Conservation (phyloP, 176 grass and related monocot species). For the Microstegium vimineum region DNA sequence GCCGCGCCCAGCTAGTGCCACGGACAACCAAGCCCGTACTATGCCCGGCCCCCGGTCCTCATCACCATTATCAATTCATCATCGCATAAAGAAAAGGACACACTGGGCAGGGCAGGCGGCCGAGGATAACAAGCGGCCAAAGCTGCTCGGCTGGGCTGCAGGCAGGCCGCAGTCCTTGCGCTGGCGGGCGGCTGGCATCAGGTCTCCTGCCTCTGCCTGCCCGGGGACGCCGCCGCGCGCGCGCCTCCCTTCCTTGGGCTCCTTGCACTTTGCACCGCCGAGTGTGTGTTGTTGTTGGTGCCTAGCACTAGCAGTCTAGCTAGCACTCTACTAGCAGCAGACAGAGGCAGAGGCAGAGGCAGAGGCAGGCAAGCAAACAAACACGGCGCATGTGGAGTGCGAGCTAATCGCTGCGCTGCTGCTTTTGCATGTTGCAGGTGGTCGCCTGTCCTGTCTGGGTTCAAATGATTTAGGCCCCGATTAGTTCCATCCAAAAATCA, state of each 20-base stretch:
- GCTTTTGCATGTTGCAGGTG: constrained; percentile 17
- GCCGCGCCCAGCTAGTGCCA: not conserved
- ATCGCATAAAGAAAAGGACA: not conserved
- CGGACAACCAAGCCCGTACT: not conserved
- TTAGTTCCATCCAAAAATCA: too few species aligned
- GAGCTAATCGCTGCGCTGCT: not conserved
- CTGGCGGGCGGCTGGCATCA: too few species aligned
- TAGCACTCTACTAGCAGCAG: too few species aligned
- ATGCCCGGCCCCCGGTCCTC: too few species aligned
- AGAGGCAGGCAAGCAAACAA: constrained; percentile 8
- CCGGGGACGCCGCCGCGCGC: not conserved
- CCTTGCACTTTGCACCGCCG: too few species aligned
- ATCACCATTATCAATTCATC: not conserved
- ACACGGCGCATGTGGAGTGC: constrained; percentile 15
- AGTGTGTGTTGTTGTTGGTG: too few species aligned
- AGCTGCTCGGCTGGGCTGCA: not conserved
- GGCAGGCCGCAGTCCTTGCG: not conserved
- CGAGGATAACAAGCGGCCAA: constrained; percentile 28
- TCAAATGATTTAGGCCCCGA: constrained; percentile 37
- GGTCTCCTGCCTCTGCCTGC: not conserved
- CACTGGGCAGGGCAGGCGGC: too few species aligned
- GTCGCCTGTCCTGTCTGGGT: constrained; percentile 4
- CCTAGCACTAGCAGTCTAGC: not conserved
- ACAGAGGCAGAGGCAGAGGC: not conserved
- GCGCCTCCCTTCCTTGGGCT: too few species aligned